phyloP scores from a whole-genome alignment of 2,329 filamentous ascomycete genomes.

The Aureobasidium sp. region DNA sequence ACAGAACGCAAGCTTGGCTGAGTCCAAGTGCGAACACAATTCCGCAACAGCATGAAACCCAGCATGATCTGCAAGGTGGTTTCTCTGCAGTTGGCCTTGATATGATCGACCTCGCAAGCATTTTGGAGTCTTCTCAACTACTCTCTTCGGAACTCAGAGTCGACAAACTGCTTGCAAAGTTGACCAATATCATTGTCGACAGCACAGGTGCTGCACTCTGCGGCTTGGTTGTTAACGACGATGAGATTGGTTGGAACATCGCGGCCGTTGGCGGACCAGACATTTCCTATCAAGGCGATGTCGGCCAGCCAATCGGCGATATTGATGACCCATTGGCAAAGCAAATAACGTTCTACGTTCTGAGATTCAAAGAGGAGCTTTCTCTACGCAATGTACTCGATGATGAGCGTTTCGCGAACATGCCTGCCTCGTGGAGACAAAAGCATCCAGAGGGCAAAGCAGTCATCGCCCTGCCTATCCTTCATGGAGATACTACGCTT shows the following conservation, averaged over 20 bases:
- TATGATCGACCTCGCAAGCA: conserved; percentile 75
- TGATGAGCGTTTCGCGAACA: conserved; percentile 73
- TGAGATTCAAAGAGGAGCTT: conserved; percentile 67
- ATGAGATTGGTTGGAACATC: conserved; percentile 60
- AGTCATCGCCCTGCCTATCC: conserved; percentile 73
- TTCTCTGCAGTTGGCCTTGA: conserved; percentile 62
- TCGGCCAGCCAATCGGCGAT: conserved; percentile 57
- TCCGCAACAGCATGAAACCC: conserved; percentile 31
- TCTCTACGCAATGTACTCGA: conserved; percentile 67
- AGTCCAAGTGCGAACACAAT: conserved; percentile 32
- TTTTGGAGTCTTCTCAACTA: conserved; percentile 70
- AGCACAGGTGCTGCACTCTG: conserved; percentile 68
- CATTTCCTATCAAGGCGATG: conserved; percentile 25
- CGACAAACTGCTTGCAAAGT: conserved; percentile 68
- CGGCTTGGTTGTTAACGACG: conserved; percentile 67
- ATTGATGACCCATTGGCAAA: conserved; percentile 62
- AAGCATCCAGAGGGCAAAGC: conserved; percentile 64
- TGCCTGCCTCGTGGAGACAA: conserved; percentile 61
- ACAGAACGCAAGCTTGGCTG: conserved; percentile 44
- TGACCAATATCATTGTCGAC: conserved; percentile 74
- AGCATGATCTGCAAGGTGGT: conserved; percentile 43
- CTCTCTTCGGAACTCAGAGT: conserved; percentile 72
- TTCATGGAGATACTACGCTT: conserved; percentile 62
- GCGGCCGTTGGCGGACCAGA: conserved; percentile 69
- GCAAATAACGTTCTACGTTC: conserved; percentile 69